A percentile compares a stretch with the other conserved stretches of the same genome.
phyloP scores from a whole-genome alignment of 148 eudicot genomes.

The Amaranthus palmeri region DNA sequence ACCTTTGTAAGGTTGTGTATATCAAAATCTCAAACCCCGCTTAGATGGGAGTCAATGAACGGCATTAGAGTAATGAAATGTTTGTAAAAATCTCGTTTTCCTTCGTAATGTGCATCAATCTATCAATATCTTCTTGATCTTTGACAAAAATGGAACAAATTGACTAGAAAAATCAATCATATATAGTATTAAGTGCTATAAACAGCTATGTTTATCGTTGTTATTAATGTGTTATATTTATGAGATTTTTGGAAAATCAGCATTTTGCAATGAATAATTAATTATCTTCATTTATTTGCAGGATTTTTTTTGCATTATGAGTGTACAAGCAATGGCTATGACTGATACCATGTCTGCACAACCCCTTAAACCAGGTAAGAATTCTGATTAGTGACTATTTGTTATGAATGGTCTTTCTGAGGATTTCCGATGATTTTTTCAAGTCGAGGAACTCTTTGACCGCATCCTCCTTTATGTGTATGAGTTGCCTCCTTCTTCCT shows the following conservation, averaged over 20 bases:
- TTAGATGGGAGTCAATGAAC: no score
- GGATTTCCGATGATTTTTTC: no score
- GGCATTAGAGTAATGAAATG: no score
- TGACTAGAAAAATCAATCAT: not conserved
- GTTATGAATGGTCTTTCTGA: no score
- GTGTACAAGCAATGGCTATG: slow-evolving; percentile 37
- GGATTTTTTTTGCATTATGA: slow-evolving; percentile 19
- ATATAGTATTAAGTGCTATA: not conserved
- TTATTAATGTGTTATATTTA: no score
- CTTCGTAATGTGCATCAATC: not conserved
- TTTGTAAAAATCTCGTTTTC: no score
- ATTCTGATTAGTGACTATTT: not conserved
- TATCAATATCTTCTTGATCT: slow-evolving; percentile 2
- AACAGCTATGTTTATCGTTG: not conserved
- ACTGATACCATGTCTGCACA: slow-evolving; percentile 52
- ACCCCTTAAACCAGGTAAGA: slow-evolving; percentile 44
- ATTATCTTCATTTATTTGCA: slow-evolving; percentile 19
- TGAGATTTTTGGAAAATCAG: not conserved
- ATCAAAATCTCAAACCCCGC: no score
- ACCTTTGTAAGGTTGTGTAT: no score
- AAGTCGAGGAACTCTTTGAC: no score
- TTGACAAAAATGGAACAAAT: not conserved
- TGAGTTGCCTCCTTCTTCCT: no score
- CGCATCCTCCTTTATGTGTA: no score
- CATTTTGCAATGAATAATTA: slow-evolving; percentile 25